Percentiles rank a stretch among this genome's conserved stretches.
phyloP scores from a whole-genome alignment of 2,329 filamentous ascomycete genomes.

The Neopestalotiopsis sp. region DNA sequence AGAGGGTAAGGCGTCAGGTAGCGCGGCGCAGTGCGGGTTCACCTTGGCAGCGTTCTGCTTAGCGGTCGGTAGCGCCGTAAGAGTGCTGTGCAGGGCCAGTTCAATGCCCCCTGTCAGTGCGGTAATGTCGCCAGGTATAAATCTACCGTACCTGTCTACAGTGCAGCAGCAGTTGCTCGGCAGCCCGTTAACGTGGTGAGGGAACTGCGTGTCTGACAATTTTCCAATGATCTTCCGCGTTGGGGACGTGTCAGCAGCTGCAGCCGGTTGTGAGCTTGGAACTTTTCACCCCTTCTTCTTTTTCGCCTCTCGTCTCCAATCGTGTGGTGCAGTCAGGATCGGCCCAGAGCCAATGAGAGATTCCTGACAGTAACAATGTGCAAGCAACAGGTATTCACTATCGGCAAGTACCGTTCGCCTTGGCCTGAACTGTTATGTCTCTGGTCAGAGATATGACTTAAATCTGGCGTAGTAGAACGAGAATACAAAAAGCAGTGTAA shows the following conservation, averaged over 20 bases:
- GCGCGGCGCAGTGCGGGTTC: not conserved
- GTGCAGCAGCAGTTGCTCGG: not conserved
- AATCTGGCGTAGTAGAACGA: no score
- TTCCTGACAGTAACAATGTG: not conserved
- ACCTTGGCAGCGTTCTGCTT: not conserved
- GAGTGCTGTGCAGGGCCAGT: not conserved
- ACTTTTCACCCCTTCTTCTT: not conserved
- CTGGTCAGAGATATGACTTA: no score
- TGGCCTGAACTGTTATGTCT: not conserved
- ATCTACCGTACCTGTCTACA: not conserved
- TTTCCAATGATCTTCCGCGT: not conserved
- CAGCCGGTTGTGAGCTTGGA: slow-evolving; percentile 4
- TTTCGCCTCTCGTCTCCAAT: not conserved
- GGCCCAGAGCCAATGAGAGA: not conserved
- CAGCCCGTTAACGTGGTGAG: not conserved
- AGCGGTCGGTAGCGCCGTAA: slow-evolving; percentile 1
- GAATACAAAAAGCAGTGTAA: no score
- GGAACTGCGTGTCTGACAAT: not conserved
- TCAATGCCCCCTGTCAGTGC: not conserved
- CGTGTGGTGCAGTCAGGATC: not conserved
- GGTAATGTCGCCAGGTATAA: not conserved
- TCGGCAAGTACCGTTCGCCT: not conserved
- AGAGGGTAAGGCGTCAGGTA: not conserved
- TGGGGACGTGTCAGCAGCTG: not conserved
- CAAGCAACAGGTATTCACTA: not conserved